Evolutionary conservation across 495 filamentous ascomycete genomes (phyloP).

Genomic region (Penicillium bialowiezense): DNA sequence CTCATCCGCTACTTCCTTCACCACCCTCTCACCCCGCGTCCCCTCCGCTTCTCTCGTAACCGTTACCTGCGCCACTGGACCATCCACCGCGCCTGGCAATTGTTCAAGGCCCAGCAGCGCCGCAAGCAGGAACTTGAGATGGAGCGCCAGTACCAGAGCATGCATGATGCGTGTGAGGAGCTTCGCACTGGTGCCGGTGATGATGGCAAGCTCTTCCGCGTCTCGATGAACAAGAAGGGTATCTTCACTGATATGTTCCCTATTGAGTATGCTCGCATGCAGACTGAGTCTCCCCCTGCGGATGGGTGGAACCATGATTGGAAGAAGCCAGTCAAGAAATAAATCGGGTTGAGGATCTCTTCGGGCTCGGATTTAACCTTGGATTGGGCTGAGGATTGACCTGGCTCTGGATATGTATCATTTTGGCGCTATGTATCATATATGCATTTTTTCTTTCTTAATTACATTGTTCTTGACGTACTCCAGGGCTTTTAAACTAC

Average conservation of each 20-base stretch:
- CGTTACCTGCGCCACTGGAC: slow-evolving; percentile 96
- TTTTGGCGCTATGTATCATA: slow-evolving; percentile 30
- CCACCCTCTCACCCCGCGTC: slow-evolving; percentile 67
- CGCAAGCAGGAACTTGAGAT: slow-evolving; percentile 58
- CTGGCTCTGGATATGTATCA: slow-evolving; percentile 14
- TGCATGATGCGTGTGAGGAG: slow-evolving; percentile 77
- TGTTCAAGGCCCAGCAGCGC: slow-evolving; percentile 64
- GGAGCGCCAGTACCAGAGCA: slow-evolving; percentile 73
- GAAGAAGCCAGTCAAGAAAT: slow-evolving; percentile 37
- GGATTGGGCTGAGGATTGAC: no score
- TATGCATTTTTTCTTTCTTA: slow-evolving; percentile 19
- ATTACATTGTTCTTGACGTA: slow-evolving; percentile 1
- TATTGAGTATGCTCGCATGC: slow-evolving; percentile 81
- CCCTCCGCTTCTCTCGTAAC: slow-evolving; percentile 81
- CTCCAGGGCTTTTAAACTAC: no score
- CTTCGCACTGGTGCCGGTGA: slow-evolving; percentile 69
- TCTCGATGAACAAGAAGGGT: slow-evolving; percentile 82
- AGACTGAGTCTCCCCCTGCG: slow-evolving; percentile 71
- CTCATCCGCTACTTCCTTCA: slow-evolving; percentile 64
- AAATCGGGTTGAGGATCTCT: neutral
- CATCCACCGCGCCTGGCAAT: slow-evolving; percentile 91
- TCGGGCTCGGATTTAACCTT: no score
- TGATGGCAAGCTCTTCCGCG: slow-evolving; percentile 75
- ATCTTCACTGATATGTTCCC: slow-evolving; percentile 65
- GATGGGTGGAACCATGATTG: slow-evolving; percentile 76